phyloP scores from a whole-genome alignment of 306 rosid genomes.

The Morella rubra region DNA sequence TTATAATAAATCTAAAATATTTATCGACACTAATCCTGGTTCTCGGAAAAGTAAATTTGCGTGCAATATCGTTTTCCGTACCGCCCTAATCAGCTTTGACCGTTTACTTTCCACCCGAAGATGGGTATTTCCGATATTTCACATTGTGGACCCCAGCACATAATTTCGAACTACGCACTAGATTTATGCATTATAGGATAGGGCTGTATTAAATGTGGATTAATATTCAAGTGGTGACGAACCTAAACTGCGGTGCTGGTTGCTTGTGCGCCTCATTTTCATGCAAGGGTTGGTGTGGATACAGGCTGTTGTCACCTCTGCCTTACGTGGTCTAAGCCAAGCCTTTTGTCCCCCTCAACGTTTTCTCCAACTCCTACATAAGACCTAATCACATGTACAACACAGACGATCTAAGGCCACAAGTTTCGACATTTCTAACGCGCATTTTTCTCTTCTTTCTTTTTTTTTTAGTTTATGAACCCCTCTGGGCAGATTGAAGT shows the following conservation, averaged over 20 bases:
- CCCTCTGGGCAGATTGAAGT: no score
- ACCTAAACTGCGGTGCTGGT: constrained; percentile 29
- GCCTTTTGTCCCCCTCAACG: constrained; percentile 34
- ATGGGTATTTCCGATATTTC: constrained; percentile 21
- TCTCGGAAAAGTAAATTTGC: no score
- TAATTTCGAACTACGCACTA: background rate
- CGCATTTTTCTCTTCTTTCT: no score
- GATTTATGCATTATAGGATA: background rate
- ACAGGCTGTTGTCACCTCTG: constrained; percentile 18
- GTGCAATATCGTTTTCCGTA: background rate
- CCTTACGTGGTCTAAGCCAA: constrained; percentile 44
- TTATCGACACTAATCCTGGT: no score
- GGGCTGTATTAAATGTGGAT: constrained; percentile 26
- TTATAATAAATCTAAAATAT: no score
- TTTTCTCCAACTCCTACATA: background rate
- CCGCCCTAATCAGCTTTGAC: background rate
- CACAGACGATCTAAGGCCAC: no score
- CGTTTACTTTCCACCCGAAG: background rate
- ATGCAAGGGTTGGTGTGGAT: constrained; percentile 26
- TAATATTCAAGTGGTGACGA: constrained; percentile 21
- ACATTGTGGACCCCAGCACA: background rate
- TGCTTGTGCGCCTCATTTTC: constrained; percentile 37
- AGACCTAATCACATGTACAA: no score
- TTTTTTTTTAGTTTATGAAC: no score
- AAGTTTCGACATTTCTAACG: no score